Evolutionary conservation across 495 filamentous ascomycete species (phyloP).

Genomic region (Aspergillus campestris): DNA sequence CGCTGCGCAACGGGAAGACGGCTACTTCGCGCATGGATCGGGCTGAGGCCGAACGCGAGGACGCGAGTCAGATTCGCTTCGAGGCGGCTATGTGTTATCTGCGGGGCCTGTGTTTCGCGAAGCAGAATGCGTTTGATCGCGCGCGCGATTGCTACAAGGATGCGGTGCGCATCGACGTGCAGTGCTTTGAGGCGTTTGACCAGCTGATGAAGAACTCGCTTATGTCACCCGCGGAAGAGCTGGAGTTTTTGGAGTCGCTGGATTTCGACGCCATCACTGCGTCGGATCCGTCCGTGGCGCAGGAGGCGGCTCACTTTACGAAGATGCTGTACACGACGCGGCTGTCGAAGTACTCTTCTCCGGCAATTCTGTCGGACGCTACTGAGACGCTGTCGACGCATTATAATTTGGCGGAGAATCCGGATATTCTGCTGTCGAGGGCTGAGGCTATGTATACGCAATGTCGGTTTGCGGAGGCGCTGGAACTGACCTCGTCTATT

Average conservation of each 20-base stretch:
- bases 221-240: conserved; percentile 96
- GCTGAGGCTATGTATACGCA: conserved; percentile 92
- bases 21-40: conserved; percentile 43
- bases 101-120: conserved; percentile 87
- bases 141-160: conserved; percentile 98
- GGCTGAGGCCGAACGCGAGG: conserved; percentile 59
- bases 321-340: conserved; percentile 96
- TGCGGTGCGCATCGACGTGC: conserved; percentile 91
- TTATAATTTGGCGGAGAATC: conserved; percentile 80
- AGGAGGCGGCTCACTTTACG: conserved; percentile 85
- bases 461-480: conserved; percentile 82
- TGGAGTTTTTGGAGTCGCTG: conserved; percentile 81
- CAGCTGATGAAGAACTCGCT: conserved; percentile 95
- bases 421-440: conserved; percentile 85
- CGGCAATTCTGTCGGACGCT: conserved; percentile 71
- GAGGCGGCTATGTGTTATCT: conserved; percentile 98
- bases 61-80: conserved; percentile 65
- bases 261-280: conserved; percentile 77
- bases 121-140: conserved; percentile 94
- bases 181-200: conserved; percentile 97
- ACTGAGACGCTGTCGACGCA: conserved; percentile 86
- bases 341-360: conserved; percentile 91
- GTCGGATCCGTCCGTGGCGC: conserved; percentile 50
- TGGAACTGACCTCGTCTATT: conserved; percentile 74
- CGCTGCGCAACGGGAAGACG: conserved; percentile 37